Percentiles rank a stretch among this genome's conserved stretches.
Conservation (phyloP, 495 filamentous ascomycete genomes). For the Aspergillus conjunctus region DNA sequence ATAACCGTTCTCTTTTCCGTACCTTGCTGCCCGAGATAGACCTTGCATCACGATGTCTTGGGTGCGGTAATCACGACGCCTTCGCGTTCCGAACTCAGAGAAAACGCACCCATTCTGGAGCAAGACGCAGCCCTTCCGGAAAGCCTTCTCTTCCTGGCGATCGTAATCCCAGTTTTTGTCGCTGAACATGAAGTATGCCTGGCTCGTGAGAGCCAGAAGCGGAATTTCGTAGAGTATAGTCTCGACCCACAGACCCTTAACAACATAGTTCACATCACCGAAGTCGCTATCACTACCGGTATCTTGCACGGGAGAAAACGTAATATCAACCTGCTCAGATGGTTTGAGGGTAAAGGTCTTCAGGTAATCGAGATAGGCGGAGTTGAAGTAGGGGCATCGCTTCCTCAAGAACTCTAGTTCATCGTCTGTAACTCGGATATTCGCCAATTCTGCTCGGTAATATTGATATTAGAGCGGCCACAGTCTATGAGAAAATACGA, state of each 20-base stretch:
- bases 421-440: slow-evolving; percentile 72
- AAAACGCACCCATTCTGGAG: slow-evolving; percentile 82
- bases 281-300: slow-evolving; percentile 66
- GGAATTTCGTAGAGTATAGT: slow-evolving; percentile 98
- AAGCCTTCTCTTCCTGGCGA: slow-evolving; percentile 81
- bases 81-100: slow-evolving; percentile 90
- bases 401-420: slow-evolving; percentile 77
- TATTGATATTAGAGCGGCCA: neutral
- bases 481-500: neutral
- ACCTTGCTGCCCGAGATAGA: slow-evolving; percentile 69
- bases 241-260: slow-evolving; percentile 85
- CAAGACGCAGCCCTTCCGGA: slow-evolving; percentile 71
- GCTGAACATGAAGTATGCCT: slow-evolving; percentile 96
- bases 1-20: slow-evolving; percentile 61
- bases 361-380: slow-evolving; percentile 77
- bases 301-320: slow-evolving; percentile 66
- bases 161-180: slow-evolving; percentile 86
- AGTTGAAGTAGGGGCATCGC: slow-evolving; percentile 79
- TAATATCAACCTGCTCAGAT: slow-evolving; percentile 71
- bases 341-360: slow-evolving; percentile 78
- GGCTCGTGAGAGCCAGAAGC: slow-evolving; percentile 84
- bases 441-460: slow-evolving; percentile 63
- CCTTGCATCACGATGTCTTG: slow-evolving; percentile 90
- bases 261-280: slow-evolving; percentile 72
- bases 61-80: slow-evolving; percentile 89